Base-by-base conservation (phyloP, 805 yeast genomes). In the Kodamaea nitidulidarum region DNA sequence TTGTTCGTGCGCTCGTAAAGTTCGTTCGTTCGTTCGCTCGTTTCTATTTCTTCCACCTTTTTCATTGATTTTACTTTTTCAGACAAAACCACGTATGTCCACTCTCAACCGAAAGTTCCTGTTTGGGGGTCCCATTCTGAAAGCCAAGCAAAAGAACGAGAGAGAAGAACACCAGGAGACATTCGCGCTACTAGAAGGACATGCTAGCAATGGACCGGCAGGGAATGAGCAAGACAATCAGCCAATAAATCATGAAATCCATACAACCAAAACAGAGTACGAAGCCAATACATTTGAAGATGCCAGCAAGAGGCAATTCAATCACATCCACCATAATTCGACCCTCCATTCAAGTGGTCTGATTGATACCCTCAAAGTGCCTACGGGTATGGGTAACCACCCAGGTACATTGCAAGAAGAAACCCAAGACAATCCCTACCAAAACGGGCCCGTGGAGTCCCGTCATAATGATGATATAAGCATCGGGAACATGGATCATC, bases 101-200 rank as follows among this genome's bases (percentile, higher is more conserved):
- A 20, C 20, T 28, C 32, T 36, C 18, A 21, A 36, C 28, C 26
- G 39, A 36, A 17, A 14, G 33, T 36, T 18, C 28, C 39, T 36
- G 36, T 35, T 36, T 25, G 38, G 38, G 15, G 37, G 31, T 5
- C 12, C 31, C 10, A n/a, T 27, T 10, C 15, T 10, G 31, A 12
- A 10, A 12, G n/a, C 12, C 12, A 10, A 25, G 27, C 24, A n/a
- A 25, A 7, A 10, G 27, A 10, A n/a, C 12, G 27, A 25, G 24
- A 9, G 9, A 6, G 27, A n/a, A 9, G 12, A n/a, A 4, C 27
- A 25, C n/a, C 12, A 25, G 5, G 27, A 25, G 12, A 25, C 27
- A 25, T 25, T 7, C 27, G 27, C 27, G 4, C 11, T 25, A n/a
- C 27, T 25, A 7, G 27, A 25, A 25, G 27, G 27, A 25, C 6